Conservation (phyloP, 345 rosid species). For the Triadica sebifera region DNA sequence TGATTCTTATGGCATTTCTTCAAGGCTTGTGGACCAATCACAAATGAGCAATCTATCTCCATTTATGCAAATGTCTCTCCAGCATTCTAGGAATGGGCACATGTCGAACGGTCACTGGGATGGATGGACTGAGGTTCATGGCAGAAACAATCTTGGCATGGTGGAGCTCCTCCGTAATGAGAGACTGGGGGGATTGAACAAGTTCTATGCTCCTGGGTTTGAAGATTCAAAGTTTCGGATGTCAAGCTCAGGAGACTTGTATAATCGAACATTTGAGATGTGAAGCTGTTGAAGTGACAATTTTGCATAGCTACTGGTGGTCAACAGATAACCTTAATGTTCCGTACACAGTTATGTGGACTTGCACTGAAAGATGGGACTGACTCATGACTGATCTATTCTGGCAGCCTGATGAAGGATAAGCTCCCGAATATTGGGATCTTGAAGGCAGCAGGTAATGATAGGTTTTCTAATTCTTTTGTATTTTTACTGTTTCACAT, state of each 20-base stretch:
- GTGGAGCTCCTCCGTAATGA: conserved; percentile 72
- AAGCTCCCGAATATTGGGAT: conserved; percentile 27
- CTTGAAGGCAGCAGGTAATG: conserved; percentile 40
- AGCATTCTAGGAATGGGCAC: conserved; percentile 51
- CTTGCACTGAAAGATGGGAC: conserved; percentile 23
- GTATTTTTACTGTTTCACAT: no score
- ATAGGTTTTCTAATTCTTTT: no score
- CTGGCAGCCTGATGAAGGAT: conserved; percentile 39
- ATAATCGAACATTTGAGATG: conserved; percentile 71
- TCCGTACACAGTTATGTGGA: conserved; percentile 9
- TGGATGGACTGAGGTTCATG: conserved; percentile 68
- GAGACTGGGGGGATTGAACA: conserved; percentile 57
- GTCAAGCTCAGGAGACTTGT: conserved; percentile 65
- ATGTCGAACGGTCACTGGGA: conserved; percentile 71
- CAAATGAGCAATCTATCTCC: conserved; percentile 49
- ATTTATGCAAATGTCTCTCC: conserved; percentile 50
- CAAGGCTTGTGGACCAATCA: conserved; percentile 63
- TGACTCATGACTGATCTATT: conserved; percentile 26
- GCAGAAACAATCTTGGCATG: conserved; percentile 54
- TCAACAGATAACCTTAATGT: conserved; percentile 11
- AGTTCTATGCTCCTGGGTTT: conserved; percentile 49
- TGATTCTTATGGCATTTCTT: conserved; percentile 55
- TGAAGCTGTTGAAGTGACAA: conserved; percentile 32
- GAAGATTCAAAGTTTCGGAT: conserved; percentile 67
- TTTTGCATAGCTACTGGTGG: conserved; percentile 24